phyloP scores from a whole-genome alignment of 805 yeast species.

The Saccharomycopsis javanensis region DNA sequence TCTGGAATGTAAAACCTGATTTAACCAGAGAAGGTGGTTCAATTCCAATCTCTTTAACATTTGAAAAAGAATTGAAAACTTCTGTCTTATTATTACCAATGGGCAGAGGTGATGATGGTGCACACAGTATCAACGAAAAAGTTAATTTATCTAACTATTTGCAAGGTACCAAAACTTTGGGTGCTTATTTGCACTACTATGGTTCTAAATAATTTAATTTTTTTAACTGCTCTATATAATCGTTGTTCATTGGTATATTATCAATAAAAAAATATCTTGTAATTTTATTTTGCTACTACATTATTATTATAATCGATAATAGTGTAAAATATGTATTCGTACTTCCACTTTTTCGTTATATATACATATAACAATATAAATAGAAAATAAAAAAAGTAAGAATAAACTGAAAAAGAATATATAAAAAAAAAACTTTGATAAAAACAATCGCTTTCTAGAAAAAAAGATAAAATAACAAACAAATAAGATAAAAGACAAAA shows the following conservation, averaged over 20 bases:
- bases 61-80: conserved; percentile 79
- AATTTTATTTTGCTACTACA: not conserved
- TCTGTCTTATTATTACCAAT: conserved; percentile 86
- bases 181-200: conserved; percentile 87
- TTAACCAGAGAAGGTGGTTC: conserved; percentile 99
- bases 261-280: not conserved
- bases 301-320: not conserved
- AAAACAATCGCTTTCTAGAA: too few relatives aligned
- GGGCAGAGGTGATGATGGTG: conserved; percentile 99
- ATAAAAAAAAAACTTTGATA: not conserved
- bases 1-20: conserved; percentile 93
- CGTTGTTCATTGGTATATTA: not conserved
- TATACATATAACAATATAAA: not conserved
- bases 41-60: conserved; percentile 91
- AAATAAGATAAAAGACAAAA: not conserved
- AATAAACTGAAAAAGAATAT: not conserved
- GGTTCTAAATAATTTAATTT: conserved; percentile 30
- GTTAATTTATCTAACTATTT: conserved; percentile 80
- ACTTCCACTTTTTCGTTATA: not conserved
- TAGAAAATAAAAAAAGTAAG: not conserved
- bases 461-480: not conserved
- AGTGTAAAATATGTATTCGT: not conserved
- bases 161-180: conserved; percentile 86
- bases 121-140: conserved; percentile 96
- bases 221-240: not conserved